Percentiles rank a stretch among this genome's conserved stretches.
Evolutionary conservation across 495 filamentous ascomycete genomes (phyloP).

Genomic region (Symbiotaphrina buchneri): DNA sequence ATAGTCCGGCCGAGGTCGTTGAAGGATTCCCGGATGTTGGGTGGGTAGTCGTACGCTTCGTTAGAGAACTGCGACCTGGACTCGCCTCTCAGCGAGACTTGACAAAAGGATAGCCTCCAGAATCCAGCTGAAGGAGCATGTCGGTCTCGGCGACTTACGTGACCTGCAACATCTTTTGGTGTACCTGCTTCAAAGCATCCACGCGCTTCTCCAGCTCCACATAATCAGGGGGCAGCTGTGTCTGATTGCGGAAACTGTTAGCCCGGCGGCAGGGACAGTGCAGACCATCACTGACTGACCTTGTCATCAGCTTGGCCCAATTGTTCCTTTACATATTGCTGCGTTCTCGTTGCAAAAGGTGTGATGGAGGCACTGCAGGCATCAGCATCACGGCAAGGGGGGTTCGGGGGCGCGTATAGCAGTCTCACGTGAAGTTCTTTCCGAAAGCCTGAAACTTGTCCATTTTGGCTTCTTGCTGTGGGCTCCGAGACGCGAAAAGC

Average conservation of each 20-base stretch:
- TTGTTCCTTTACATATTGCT: constrained; percentile 94
- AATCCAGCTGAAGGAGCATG: not conserved
- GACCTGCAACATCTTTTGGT: constrained; percentile 88
- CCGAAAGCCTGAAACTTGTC: constrained; percentile 51
- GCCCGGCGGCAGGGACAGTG: not conserved
- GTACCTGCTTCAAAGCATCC: constrained; percentile 89
- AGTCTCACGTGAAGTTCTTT: constrained; percentile 44
- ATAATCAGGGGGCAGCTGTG: constrained; percentile 90
- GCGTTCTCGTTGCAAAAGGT: constrained; percentile 79
- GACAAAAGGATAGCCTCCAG: constrained; percentile 3
- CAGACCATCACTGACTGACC: constrained; percentile 18
- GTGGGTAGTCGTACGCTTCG: constrained; percentile 97
- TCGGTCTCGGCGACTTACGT: constrained; percentile 38
- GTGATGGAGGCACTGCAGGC: constrained; percentile 40
- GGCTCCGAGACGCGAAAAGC: not conserved
- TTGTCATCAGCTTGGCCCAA: constrained; percentile 89
- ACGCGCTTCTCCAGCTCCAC: constrained; percentile 97
- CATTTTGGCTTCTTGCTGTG: constrained; percentile 18
- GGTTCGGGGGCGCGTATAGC: constrained; percentile 5
- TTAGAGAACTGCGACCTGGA: constrained; percentile 82
- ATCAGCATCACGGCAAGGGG: constrained; percentile 5
- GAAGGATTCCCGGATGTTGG: constrained; percentile 95
- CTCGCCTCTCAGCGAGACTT: not conserved
- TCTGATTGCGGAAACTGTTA: constrained; percentile 22
- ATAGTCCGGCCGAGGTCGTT: constrained; percentile 89